These are phyloP conservation scores for Moniliella sp. DNA, from an alignment of 1,284 basidiomycete genomes.

Conservation along the genomic window DNA sequence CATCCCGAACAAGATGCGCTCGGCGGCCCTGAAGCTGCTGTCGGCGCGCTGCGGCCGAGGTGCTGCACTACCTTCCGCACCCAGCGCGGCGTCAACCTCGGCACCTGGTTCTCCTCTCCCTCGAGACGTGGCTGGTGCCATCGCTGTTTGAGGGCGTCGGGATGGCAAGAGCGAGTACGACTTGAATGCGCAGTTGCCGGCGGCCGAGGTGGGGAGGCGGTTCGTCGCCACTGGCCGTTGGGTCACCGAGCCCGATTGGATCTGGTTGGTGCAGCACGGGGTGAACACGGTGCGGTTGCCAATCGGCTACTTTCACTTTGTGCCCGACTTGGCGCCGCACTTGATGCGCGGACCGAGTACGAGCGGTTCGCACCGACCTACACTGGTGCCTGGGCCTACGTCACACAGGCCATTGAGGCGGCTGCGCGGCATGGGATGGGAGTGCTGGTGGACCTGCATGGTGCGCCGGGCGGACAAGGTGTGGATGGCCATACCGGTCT, in stretches of 20 bases:
- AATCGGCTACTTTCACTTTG: conserved; percentile 48
- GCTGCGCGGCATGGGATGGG: conserved; percentile 50
- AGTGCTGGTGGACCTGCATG: conserved; percentile 46
- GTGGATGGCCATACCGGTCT: conserved; percentile 34
- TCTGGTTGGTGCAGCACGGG: conserved; percentile 51
- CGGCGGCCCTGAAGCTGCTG: too few species aligned
- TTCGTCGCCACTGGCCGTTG: conserved; percentile 55
- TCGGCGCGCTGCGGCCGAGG: neutral
- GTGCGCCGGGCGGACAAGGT: conserved; percentile 46
- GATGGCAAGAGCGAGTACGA: conserved; percentile 39
- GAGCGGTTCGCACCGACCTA: conserved; percentile 44
- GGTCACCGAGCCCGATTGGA: conserved; percentile 27
- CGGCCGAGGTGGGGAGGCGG: conserved; percentile 44
- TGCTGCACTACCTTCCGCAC: conserved; percentile 44
- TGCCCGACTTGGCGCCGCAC: conserved; percentile 35
- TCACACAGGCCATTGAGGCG: conserved; percentile 36
- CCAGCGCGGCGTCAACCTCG: conserved; percentile 63
- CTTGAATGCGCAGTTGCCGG: conserved; percentile 54
- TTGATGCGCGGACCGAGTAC: conserved; percentile 59
- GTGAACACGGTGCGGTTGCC: conserved; percentile 66
- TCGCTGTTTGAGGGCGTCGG: conserved; percentile 11
- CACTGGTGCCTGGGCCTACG: conserved; percentile 3
- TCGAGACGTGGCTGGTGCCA: conserved; percentile 33
- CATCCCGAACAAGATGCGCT: too few species aligned
- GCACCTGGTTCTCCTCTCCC: conserved; percentile 38